These are phyloP conservation scores for Mikania micrantha DNA, from an alignment of 129 eudicot genomes.

Conservation along the genomic window DNA sequence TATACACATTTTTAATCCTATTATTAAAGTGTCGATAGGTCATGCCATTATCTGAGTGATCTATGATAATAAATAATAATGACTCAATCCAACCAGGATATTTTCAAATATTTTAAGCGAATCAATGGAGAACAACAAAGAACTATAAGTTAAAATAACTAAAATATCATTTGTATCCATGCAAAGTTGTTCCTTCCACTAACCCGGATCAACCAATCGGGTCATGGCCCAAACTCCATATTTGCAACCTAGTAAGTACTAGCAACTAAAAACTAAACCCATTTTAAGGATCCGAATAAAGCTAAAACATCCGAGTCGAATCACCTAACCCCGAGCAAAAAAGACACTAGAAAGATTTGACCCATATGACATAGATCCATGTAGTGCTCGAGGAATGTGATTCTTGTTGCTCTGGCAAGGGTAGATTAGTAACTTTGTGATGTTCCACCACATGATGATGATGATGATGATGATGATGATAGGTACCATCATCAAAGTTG, in stretches of 20 bases:
- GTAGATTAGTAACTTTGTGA: slow-evolving; percentile 19
- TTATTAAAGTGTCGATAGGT: too few relatives aligned
- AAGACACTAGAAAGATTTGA: slow-evolving; percentile 26
- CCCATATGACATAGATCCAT: slow-evolving; percentile 55
- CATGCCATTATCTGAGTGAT: too few relatives aligned
- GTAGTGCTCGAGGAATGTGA: slow-evolving; percentile 13
- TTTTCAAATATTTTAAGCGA: not conserved
- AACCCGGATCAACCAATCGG: not conserved
- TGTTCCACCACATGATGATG: slow-evolving; percentile 14
- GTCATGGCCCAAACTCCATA: slow-evolving; percentile 10
- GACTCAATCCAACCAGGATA: not conserved
- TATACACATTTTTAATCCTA: too few relatives aligned
- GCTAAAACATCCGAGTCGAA: not conserved
- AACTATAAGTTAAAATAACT: not conserved
- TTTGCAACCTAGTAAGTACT: not conserved
- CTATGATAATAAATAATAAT: too few relatives aligned
- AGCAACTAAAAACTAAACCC: not conserved
- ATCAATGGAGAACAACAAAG: not conserved
- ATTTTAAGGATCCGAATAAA: not conserved
- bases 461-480: slow-evolving; percentile 12
- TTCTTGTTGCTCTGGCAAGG: slow-evolving; percentile 18
- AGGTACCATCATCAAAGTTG: slow-evolving; percentile 73
- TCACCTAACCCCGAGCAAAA: too few relatives aligned
- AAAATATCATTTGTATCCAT: slow-evolving; percentile 1
- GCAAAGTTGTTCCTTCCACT: not conserved